A percentile compares a stretch with the other conserved stretches of the same genome.
Conservation (phyloP, 208 protist species). For the Leishmania aethiopica region DNA sequence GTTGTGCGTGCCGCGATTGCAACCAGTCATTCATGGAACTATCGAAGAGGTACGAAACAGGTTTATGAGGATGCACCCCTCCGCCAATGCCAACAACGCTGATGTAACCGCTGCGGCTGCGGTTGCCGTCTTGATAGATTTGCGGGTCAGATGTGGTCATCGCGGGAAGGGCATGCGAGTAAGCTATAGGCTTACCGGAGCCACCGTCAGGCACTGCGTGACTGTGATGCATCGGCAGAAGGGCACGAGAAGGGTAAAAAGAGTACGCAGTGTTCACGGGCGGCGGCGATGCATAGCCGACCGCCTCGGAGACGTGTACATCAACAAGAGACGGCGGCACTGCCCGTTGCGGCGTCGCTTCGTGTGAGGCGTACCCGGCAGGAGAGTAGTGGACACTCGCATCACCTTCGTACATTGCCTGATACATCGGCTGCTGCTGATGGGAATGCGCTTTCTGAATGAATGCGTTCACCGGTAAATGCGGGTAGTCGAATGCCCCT, state of each 20-base stretch:
- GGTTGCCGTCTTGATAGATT: background rate
- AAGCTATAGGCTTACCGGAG: background rate
- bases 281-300: background rate
- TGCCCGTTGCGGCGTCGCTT: background rate
- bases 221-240: background rate
- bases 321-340: slow-evolving; percentile 13
- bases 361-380: background rate
- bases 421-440: background rate
- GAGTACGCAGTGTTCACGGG: background rate
- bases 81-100: background rate
- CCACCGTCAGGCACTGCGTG: no score
- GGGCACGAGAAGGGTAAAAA: background rate
- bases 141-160: background rate
- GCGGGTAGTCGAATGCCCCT: background rate
- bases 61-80: slow-evolving; percentile 26
- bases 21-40: slow-evolving; percentile 26
- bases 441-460: background rate
- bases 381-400: slow-evolving; percentile 1
- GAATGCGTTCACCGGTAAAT: background rate
- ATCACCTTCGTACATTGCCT: background rate
- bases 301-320: slow-evolving; percentile 20
- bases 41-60: slow-evolving; percentile 37
- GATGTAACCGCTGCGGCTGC: background rate
- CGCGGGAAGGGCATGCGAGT: background rate
- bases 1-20: background rate